Evolutionary conservation across 164 flowering plant species (phyloP), one percentile per base, ranked within the genome.

Genomic region (Aristolochia contorta): DNA sequence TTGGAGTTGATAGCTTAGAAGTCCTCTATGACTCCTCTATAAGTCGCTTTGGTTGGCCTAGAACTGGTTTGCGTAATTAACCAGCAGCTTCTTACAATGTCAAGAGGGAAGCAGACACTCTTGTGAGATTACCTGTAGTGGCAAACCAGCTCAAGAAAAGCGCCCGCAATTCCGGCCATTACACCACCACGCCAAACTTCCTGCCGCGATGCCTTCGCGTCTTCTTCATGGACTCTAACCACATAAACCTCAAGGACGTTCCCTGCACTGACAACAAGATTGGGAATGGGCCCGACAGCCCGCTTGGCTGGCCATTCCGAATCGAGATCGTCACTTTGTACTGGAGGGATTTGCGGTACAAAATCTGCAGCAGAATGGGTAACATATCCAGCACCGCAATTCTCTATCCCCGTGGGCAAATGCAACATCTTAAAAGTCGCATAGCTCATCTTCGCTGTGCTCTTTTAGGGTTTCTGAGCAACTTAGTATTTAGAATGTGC

Each of bases 381-480:
- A 69, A 93, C 71, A 81, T 77, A 93, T 13, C 97, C 99, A 14
- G 99, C 80, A 0, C 83, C 92, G 69, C 92, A 90, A 76, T 80
- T 82, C 75, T 87, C 92, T 67, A 93, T 81, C 47, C 89, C 99
- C 21, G 99, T 93, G 4, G 99, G 84, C 77, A 79, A 80, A 69
- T 93, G 99, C 96, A 93, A 81, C 89, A 88, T 79, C 77, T 84
- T 93, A 82, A 69, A 86, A 24, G 96, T 94, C 30, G 96, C 96
- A 84, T 68, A 93, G 64, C 97, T 90, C 98, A 90, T 92, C 52
- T 67, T 51, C 52, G 15, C 12, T 12, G 25, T 19, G 20, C 12
- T 43, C 47, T 51, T 41, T 21, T 49, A 51, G 60, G 56, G 45
- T 23, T 57, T 18, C 32, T 1, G 20, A 18, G 43, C 18, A 32